phyloP scores from a whole-genome alignment of 139 green algal genomes.

The Volvox reticuliferus region DNA sequence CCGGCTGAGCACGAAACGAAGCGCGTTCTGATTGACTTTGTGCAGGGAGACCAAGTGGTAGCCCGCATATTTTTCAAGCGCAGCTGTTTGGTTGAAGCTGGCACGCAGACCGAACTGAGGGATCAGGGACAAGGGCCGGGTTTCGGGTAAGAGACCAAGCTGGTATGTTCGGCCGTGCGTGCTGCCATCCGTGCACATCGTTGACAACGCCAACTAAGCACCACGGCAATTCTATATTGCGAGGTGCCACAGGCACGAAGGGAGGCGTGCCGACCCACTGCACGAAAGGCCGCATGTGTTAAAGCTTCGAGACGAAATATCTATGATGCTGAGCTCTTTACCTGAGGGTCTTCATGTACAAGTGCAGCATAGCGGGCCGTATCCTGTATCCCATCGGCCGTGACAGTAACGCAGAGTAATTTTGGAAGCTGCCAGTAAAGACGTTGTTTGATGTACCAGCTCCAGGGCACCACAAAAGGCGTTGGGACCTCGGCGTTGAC shows the following conservation, averaged over 20 bases:
- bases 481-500: constrained; percentile 40
- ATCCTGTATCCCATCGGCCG: constrained; percentile 13
- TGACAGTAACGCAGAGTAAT: not conserved
- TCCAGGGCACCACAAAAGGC: constrained; percentile 34
- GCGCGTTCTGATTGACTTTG: not conserved
- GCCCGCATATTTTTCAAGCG: not conserved
- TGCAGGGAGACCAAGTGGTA: constrained; percentile 22
- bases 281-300: too few relatives aligned
- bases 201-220: too few relatives aligned
- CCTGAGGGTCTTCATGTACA: constrained; percentile 15
- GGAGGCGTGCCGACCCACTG: too few relatives aligned
- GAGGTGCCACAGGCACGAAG: too few relatives aligned
- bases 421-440: constrained; percentile 38
- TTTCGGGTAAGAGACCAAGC: too few relatives aligned
- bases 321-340: not conserved
- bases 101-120: constrained; percentile 32
- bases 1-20: not conserved
- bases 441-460: constrained; percentile 11
- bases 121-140: not conserved
- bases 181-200: too few relatives aligned
- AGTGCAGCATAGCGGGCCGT: not conserved
- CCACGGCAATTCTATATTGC: too few relatives aligned
- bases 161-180: too few relatives aligned
- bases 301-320: too few relatives aligned
- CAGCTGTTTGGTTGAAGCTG: constrained; percentile 22